Evolutionary conservation across 495 filamentous ascomycete genomes (phyloP).

Genomic region (Hypoxylon lienhwacheense): DNA sequence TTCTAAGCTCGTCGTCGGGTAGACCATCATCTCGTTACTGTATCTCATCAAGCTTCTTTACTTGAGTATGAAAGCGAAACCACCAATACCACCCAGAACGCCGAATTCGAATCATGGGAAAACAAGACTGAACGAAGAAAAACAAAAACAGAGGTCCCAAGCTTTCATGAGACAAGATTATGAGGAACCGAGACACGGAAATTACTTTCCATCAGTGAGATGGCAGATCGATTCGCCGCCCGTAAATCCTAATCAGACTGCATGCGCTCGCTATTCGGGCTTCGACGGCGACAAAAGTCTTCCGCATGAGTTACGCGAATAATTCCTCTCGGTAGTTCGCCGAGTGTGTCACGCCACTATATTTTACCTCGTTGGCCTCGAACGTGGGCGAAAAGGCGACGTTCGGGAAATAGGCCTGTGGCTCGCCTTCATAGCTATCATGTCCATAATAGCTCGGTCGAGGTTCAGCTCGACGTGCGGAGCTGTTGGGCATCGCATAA

Average conservation of each 20-base stretch:
- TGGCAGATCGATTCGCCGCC: neutral
- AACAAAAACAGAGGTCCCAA: slow-evolving; percentile 20
- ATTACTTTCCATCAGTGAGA: neutral
- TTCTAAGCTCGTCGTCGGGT: slow-evolving; percentile 4
- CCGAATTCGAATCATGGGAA: slow-evolving; percentile 20
- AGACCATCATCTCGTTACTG: slow-evolving; percentile 41
- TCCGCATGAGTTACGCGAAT: neutral
- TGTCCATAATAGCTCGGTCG: slow-evolving; percentile 15
- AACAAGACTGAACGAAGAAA: slow-evolving; percentile 4
- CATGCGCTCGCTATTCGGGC: neutral
- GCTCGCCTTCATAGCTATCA: slow-evolving; percentile 27
- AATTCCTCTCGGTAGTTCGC: slow-evolving; percentile 14
- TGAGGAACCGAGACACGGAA: slow-evolving; percentile 2
- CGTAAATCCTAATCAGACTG: neutral
- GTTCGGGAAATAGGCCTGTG: slow-evolving; percentile 16
- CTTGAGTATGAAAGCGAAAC: slow-evolving; percentile 17
- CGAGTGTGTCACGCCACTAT: slow-evolving; percentile 15
- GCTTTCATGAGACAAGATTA: too few species aligned
- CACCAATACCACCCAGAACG: slow-evolving; percentile 25
- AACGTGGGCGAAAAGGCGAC: slow-evolving; percentile 27
- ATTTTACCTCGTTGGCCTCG: slow-evolving; percentile 14
- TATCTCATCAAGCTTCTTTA: slow-evolving; percentile 35
- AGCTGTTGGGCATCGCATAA: slow-evolving; percentile 31
- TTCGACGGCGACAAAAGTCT: neutral
- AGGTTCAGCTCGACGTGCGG: slow-evolving; percentile 21